These are phyloP conservation scores for Colletotrichum liriopes DNA, from an alignment of 2,329 filamentous ascomycete species.

Conservation along the genomic window DNA sequence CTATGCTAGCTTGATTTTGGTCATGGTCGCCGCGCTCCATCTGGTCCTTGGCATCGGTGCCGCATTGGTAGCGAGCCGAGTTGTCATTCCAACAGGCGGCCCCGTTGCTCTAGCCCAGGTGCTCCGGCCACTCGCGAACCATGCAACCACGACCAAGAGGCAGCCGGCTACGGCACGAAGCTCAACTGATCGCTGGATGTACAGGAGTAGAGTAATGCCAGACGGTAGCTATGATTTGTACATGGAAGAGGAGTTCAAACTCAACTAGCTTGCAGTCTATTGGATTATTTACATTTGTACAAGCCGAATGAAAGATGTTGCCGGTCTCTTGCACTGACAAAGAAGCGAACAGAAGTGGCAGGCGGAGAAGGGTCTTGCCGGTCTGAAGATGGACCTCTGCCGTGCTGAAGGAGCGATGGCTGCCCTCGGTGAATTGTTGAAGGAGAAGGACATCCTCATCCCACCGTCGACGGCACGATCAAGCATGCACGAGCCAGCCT, in stretches of 20 bases:
- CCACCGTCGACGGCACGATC: slow-evolving; percentile 71
- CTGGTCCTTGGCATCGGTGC: no score
- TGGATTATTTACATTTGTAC: background rate
- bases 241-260: background rate
- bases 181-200: background rate
- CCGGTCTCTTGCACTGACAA: background rate
- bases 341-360: slow-evolving; percentile 97
- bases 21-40: no score
- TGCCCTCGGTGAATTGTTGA: slow-evolving; percentile 83
- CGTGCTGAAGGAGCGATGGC: slow-evolving; percentile 93
- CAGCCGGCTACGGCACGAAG: background rate
- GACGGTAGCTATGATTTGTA: background rate
- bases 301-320: background rate
- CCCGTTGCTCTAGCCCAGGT: background rate
- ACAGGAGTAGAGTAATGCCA: background rate
- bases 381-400: slow-evolving; percentile 96
- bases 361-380: slow-evolving; percentile 89
- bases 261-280: background rate
- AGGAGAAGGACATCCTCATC: slow-evolving; percentile 86
- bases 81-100: no score
- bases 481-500: slow-evolving; percentile 47
- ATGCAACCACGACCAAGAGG: background rate
- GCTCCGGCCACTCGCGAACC: background rate
- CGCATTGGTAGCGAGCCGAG: no score
- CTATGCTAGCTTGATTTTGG: no score